These are phyloP conservation scores for Tuber microsphaerosporum DNA, from an alignment of 495 filamentous ascomycete genomes.

Conservation along the genomic window DNA sequence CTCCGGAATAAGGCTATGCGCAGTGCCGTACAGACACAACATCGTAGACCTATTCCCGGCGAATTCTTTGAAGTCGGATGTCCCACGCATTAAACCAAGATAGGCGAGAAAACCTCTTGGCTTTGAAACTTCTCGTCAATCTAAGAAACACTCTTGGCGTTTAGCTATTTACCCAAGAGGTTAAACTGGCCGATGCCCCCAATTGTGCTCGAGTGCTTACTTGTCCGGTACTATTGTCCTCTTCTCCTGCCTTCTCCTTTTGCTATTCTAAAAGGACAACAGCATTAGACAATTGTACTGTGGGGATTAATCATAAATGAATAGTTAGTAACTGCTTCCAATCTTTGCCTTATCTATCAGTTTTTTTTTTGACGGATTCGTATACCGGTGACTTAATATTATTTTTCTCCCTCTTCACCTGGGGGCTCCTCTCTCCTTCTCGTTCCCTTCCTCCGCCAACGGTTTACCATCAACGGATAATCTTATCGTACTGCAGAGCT, in stretches of 20 bases:
- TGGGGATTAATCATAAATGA: background rate
- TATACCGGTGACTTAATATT: background rate
- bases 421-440: background rate
- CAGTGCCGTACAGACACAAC: background rate
- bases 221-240: background rate
- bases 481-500: slow-evolving; percentile 25
- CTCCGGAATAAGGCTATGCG: background rate
- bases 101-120: slow-evolving; percentile 3
- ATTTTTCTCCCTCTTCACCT: background rate
- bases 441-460: background rate
- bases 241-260: background rate
- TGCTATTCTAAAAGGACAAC: background rate
- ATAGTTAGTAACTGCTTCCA: background rate
- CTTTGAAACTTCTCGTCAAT: background rate
- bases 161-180: background rate
- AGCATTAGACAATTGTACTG: background rate
- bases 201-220: background rate
- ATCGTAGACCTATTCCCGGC: background rate
- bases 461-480: slow-evolving; percentile 6
- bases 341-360: background rate
- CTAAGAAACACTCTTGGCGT: background rate
- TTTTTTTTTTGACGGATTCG: background rate
- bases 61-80: background rate
- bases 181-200: background rate
- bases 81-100: background rate